Evolutionary conservation across 495 filamentous ascomycete genomes (phyloP).

Genomic region (Penicillium maclennaniae): DNA sequence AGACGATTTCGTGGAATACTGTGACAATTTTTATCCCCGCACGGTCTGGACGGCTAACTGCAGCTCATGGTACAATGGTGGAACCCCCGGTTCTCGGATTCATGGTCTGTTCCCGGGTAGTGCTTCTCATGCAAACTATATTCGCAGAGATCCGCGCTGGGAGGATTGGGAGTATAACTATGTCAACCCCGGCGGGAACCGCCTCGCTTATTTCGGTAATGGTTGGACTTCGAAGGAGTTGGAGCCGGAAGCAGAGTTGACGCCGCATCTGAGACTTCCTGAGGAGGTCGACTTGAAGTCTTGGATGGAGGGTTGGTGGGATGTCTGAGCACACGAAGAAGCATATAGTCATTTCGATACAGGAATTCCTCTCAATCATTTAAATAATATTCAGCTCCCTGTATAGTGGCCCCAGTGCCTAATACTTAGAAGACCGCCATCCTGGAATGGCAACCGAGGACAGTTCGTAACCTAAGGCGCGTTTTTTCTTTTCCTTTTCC

Average conservation of each 20-base stretch:
- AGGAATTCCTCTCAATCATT: not conserved
- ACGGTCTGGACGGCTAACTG: constrained; percentile 60
- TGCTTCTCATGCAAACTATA: constrained; percentile 53
- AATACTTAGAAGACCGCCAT: no score
- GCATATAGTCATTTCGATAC: no score
- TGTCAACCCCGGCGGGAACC: constrained; percentile 42
- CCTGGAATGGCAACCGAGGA: no score
- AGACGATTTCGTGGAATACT: constrained; percentile 60
- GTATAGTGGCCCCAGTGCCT: no score
- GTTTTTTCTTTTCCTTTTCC: no score
- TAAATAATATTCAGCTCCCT: no score
- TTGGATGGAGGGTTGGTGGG: constrained; percentile 52
- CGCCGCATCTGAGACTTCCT: constrained; percentile 45
- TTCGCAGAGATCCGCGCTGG: constrained; percentile 60
- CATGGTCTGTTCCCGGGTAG: constrained; percentile 66
- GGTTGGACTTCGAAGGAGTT: constrained; percentile 48
- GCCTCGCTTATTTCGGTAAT: constrained; percentile 58
- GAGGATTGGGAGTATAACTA: constrained; percentile 70
- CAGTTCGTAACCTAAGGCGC: no score
- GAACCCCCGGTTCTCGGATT: constrained; percentile 50
- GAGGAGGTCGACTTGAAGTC: constrained; percentile 44
- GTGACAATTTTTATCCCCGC: constrained; percentile 56
- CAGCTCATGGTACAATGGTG: constrained; percentile 68
- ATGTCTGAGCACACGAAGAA: constrained; percentile 33
- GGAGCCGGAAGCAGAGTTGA: constrained; percentile 36